These are phyloP conservation scores for Colletotrichum chrysophilum DNA, from an alignment of 2,329 filamentous ascomycete genomes.

Conservation along the genomic window DNA sequence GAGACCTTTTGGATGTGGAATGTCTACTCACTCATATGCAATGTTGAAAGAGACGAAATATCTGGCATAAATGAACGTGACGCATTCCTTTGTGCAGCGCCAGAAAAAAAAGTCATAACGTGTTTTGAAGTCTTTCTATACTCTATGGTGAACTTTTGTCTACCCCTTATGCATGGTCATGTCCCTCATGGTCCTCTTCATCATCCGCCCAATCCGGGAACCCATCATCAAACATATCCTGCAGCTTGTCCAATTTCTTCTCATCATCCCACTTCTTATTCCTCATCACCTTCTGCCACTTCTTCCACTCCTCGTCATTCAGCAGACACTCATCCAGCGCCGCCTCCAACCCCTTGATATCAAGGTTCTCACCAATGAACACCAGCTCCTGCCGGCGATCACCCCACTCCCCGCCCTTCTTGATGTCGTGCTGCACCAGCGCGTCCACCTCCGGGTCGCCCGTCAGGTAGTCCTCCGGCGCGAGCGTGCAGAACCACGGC, in stretches of 20 bases:
- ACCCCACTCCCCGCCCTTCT: constrained; percentile 66
- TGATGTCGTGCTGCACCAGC: constrained; percentile 54
- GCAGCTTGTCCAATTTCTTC: constrained; percentile 50
- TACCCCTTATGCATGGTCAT: constrained; percentile 24
- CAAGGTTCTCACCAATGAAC: constrained; percentile 72
- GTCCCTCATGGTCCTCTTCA: constrained; percentile 35
- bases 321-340: constrained; percentile 67
- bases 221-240: constrained; percentile 61
- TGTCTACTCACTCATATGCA: no score
- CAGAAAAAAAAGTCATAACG: fast-evolving
- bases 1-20: no score
- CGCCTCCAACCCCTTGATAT: constrained; percentile 53
- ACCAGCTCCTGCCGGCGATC: constrained; percentile 76
- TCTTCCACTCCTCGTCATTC: constrained; percentile 60
- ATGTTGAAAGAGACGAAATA: fast-evolving
- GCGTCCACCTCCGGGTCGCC: constrained; percentile 52
- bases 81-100: fast-evolving
- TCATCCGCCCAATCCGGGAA: constrained; percentile 60
- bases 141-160: neutral
- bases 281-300: constrained; percentile 59
- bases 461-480: constrained; percentile 54
- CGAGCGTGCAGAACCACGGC: constrained; percentile 64
- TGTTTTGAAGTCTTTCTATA: neutral
- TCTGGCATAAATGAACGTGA: no score
- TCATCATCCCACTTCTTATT: constrained; percentile 37